Base-by-base conservation (phyloP, 129 eudicot genomes). In the Daucus carota region DNA sequence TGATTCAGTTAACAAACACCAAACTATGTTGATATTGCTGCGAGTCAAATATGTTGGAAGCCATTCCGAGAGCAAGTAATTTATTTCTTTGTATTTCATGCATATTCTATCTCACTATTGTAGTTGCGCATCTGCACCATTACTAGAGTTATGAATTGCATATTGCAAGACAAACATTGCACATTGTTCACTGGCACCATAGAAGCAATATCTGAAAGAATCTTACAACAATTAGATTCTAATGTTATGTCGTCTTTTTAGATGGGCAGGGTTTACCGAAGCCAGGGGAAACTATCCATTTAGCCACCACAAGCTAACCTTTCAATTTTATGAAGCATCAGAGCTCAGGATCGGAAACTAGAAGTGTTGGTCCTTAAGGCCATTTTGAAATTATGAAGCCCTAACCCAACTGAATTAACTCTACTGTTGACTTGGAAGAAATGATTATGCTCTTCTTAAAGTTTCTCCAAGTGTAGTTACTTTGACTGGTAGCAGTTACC, bases 331-430 rank as follows among this genome's bases (percentile, higher is more conserved):
- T 83, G 97, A 93, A 57, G 89, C 92, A 79, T 84, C 96, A 68
- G 87, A 7, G 98, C 98, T 76, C 98, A 93, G 81, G 98, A 93
- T 79, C 83, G 98, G 67, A 93, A 93, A 83, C 86, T 93, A 72
- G 98, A 93, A 83, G 98, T 96, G 34, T 80, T 93, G 83, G 93
- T 93, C 77, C 98, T 91, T 71, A 93, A 93, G 84, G 98, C 98
- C 33, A 83, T 89, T 84, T 78, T 93, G 74, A 97, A 93, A 84
- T 88, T 93, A 36, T 91, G 98, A 97, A 86, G 97, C 80, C 98
- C 98, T 20, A 92, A 91, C 77, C 98, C 98, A 43, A 87, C 79
- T 77, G 98, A 91, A 73, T 72, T 93, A 80, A 86, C 96, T 70
- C 79, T 89, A 70, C 44, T 93, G 90, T 77, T 93, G 84, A 78